phyloP scores from a whole-genome alignment of 306 rosid species.

The Pterocarpus santalinus region DNA sequence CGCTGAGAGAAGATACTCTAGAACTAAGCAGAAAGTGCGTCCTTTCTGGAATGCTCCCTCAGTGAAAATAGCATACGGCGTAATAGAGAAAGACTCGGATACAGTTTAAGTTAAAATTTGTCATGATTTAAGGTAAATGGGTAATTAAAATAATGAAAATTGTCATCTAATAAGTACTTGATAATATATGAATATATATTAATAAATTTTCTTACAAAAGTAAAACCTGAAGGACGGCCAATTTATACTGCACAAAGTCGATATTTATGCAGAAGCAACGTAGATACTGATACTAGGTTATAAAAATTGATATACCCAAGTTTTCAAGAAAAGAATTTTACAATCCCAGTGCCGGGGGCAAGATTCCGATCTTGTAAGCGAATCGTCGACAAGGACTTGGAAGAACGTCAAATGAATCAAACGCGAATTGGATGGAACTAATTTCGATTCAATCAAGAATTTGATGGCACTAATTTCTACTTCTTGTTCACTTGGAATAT shows the following conservation, averaged over 20 bases:
- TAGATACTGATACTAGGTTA: background rate
- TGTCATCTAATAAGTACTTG: background rate
- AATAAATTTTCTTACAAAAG: too few relatives aligned
- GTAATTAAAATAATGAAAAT: background rate
- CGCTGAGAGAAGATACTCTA: background rate
- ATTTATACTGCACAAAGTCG: too few relatives aligned
- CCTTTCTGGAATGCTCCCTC: constrained; percentile 24
- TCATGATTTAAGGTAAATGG: background rate
- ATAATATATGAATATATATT: too few relatives aligned
- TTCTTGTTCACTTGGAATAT: background rate
- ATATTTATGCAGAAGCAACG: background rate
- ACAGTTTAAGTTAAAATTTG: background rate
- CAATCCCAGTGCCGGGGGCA: background rate
- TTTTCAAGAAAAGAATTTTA: background rate
- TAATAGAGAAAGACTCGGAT: background rate
- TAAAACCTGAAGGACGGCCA: too few relatives aligned
- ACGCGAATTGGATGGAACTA: too few relatives aligned
- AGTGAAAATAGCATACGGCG: background rate
- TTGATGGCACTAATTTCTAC: too few relatives aligned
- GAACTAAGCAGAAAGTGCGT: background rate
- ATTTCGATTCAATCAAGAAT: too few relatives aligned
- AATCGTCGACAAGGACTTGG: background rate
- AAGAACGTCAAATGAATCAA: constrained; percentile 1
- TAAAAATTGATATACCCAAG: background rate
- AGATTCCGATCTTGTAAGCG: background rate